Evolutionary conservation across 2,329 filamentous ascomycete genomes (phyloP), one percentile per base, ranked within the genome.

Genomic region (Cercospora zeina): DNA sequence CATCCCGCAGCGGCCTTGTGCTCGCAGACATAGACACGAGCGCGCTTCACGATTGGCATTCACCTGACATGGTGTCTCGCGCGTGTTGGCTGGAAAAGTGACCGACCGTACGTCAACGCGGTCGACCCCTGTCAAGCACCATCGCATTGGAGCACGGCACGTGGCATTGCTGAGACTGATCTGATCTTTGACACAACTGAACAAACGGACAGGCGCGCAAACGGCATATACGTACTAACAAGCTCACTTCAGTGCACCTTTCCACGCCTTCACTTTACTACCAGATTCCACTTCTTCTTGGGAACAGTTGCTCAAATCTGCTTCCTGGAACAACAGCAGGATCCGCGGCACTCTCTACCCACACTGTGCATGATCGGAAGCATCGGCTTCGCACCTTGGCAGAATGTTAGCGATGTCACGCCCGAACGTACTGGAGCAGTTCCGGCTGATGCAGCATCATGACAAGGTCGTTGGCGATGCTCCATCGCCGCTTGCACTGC

Each of bases 131-230:
- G 58, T 37, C 24, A 49, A 36, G 58, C n/a, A 34, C 50, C 50
- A 21, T 42, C 27, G 50, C 31, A 51, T 36, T 42, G 50, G 37
- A 30, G 14, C 42, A 39, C 9, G 34, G 51, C 58, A 60, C 50
- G 58, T 60, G 58, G 58, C 37, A 47, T 36, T 47, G 51, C 58
- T 60, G 58, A 60, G 50, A 60, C 50, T 60, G 58, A 36, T 54
- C 39, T 39, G 31, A 54, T 13, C 37, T 49, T 24, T 45, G 42
- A 58, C 16, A 51, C 19, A 45, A 56, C 37, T 16, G 33, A 59
- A 53, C 33, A 37, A 53, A 50, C 39, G 55, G 39, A 11, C 55
- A 59, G 45, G 45, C 56, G 45, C 45, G 54, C 21, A 45, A 45
- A 33, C 36, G 45, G 16, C 24, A 16, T 51, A 37, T 45, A 37